Base-by-base conservation (phyloP, 1,284 basidiomycete genomes). In the Gomphus bonarii region DNA sequence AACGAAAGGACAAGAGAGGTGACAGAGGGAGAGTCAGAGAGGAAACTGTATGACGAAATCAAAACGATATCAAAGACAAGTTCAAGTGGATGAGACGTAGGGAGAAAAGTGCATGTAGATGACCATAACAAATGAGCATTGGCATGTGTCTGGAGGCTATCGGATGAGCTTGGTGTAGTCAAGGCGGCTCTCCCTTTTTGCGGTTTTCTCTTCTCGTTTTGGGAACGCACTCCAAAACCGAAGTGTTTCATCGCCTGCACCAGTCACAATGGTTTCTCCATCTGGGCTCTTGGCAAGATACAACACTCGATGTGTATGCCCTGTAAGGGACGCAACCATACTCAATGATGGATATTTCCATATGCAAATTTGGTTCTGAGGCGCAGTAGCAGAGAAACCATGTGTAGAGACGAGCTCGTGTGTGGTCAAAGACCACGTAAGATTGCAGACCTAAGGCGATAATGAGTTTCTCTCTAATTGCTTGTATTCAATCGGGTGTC, bases 401-500 rank as follows among this genome's bases (percentile, higher is more conserved):
- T 99, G 95, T 1, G 95, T 99, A 12, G 93, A 97, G 35, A 99
- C 94, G 36, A 99, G 80, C 72, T 99, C 95, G 67, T 98, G 95
- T 16, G 94, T 94, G 25, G 91, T 97, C 57, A 89, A 77, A 4
- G 92, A 95, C 94, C 95, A 98, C 63, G 93, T 91, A 53, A 98
- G 80, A 71, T 98, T 98, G 75, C 95, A 98, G 42, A 99, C 94
- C 90, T 95, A 63, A 14, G 20, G 28, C 33, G 22, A 16, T 18
- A 18, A 20, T 35, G 7, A 35, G 50, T 31, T 36, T 38, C 31
- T 38, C 31, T 51, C 11, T 20, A 35, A 28, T 53, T 40, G 22
- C 28, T n/a, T 40, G 38, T 3, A 40, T n/a, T 18, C 11, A 12
- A 10, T 11, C 12, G 36, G 20, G 9, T 16, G 25, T 51, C 50